These are phyloP conservation scores for Cicer judaicum DNA, from an alignment of 306 rosid genomes.

Conservation along the genomic window DNA sequence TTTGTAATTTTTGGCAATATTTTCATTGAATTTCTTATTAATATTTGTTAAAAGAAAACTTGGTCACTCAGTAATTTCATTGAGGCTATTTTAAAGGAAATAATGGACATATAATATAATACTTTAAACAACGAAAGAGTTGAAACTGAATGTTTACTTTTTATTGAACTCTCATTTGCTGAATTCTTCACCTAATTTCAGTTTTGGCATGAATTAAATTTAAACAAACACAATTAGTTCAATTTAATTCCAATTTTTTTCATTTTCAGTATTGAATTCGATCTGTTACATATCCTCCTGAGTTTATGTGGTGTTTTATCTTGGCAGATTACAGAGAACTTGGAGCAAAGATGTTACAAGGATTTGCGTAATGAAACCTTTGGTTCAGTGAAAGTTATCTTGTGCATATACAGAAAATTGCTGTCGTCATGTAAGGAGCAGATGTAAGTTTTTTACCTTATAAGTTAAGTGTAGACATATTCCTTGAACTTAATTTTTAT, in stretches of 20 bases:
- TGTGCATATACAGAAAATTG: slow-evolving; percentile 75
- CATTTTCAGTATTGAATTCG: slow-evolving; percentile 37
- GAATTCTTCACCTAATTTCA: slow-evolving; percentile 37
- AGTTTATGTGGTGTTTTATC: slow-evolving; percentile 41
- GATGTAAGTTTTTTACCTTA: slow-evolving; percentile 66
- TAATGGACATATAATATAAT: slow-evolving; percentile 1
- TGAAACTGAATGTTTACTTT: neutral
- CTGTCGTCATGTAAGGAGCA: slow-evolving; percentile 77
- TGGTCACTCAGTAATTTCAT: slow-evolving; percentile 24
- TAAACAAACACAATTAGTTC: slow-evolving; percentile 23
- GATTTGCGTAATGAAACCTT: slow-evolving; percentile 81
- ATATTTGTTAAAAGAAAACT: slow-evolving; percentile 21
- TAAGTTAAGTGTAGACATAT: slow-evolving; percentile 23
- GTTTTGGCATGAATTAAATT: slow-evolving; percentile 28
- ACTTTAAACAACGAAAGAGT: slow-evolving; percentile 21
- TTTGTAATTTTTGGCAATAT: slow-evolving; percentile 33
- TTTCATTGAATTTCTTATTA: slow-evolving; percentile 27
- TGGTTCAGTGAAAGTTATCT: slow-evolving; percentile 72
- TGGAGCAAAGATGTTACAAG: slow-evolving; percentile 90
- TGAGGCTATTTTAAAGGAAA: slow-evolving; percentile 14
- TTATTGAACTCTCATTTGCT: slow-evolving; percentile 30
- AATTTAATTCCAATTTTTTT: slow-evolving; percentile 25
- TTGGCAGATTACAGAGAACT: slow-evolving; percentile 71
- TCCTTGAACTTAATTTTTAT: slow-evolving; percentile 30
- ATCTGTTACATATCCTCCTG: slow-evolving; percentile 35